These are phyloP conservation scores for Phialocephala subalpina DNA, from an alignment of 2,329 filamentous ascomycete genomes.

Conservation along the genomic window DNA sequence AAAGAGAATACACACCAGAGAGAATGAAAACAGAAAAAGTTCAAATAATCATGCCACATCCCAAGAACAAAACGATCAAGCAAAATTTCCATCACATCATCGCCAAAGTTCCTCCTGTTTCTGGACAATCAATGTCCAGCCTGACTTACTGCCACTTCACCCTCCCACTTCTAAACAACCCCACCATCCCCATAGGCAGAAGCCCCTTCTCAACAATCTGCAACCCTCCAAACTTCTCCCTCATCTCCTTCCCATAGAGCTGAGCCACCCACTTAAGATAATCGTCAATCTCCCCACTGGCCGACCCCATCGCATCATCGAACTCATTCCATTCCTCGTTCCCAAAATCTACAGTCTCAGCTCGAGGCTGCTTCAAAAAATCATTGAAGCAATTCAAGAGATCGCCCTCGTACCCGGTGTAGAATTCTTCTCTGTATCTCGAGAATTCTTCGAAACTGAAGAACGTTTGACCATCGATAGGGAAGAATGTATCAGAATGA, in stretches of 20 bases:
- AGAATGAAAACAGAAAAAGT: too few relatives aligned
- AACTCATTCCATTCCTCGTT: constrained; percentile 7
- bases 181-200: constrained; percentile 51
- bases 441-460: constrained; percentile 51
- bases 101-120: too few relatives aligned
- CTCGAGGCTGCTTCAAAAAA: constrained; percentile 42
- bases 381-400: constrained; percentile 39
- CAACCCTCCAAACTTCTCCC: constrained; percentile 49
- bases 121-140: too few relatives aligned
- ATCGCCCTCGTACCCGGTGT: constrained; percentile 29
- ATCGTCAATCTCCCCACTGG: constrained; percentile 18
- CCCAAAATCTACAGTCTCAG: constrained; percentile 37
- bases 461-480: constrained; percentile 42
- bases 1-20: too few relatives aligned
- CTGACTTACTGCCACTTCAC: constrained; percentile 46
- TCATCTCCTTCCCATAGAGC: constrained; percentile 50
- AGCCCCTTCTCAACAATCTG: constrained; percentile 50
- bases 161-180: constrained; percentile 47
- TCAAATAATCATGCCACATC: too few relatives aligned
- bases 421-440: constrained; percentile 46
- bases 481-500: constrained; percentile 22
- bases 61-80: too few relatives aligned
- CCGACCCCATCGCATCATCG: constrained; percentile 2
- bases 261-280: constrained; percentile 50
- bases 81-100: too few relatives aligned